Conservation (phyloP, 2,329 filamentous ascomycete genomes). For the Colletotrichum sp. region DNA sequence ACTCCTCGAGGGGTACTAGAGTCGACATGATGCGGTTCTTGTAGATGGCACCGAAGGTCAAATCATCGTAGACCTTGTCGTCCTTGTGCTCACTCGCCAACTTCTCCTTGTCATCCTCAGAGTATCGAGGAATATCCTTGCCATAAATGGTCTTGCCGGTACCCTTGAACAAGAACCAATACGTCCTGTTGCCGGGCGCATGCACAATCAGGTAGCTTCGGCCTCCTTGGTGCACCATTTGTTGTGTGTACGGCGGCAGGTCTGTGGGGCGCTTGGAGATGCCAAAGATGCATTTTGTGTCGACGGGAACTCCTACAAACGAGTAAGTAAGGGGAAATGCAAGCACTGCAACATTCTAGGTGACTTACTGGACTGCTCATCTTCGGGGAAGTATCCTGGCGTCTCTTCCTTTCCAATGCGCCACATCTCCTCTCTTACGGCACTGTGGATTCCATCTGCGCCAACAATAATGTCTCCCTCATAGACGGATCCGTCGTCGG, state of each 20-base stretch:
- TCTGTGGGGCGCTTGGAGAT: slow-evolving; percentile 31
- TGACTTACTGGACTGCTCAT: slow-evolving; percentile 18
- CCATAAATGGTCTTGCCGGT: slow-evolving; percentile 29
- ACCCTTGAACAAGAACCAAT: slow-evolving; percentile 41
- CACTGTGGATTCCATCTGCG: slow-evolving; percentile 46
- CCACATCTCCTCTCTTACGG: slow-evolving; percentile 34
- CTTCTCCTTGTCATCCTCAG: slow-evolving; percentile 32
- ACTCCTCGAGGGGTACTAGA: slow-evolving; percentile 32
- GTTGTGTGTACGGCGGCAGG: neutral
- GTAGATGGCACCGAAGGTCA: slow-evolving; percentile 35
- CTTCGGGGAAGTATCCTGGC: slow-evolving; percentile 26
- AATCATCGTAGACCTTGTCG: slow-evolving; percentile 25
- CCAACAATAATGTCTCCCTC: slow-evolving; percentile 41
- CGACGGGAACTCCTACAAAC: neutral
- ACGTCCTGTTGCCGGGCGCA: slow-evolving; percentile 33
- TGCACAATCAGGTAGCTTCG: slow-evolving; percentile 32
- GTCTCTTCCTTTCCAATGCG: slow-evolving; percentile 24
- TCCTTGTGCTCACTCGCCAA: slow-evolving; percentile 28
- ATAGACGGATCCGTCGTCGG: slow-evolving; percentile 31
- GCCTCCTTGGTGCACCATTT: slow-evolving; percentile 20
- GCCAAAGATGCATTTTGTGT: slow-evolving; percentile 40
- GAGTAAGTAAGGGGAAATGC: no score
- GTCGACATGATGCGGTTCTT: slow-evolving; percentile 30
- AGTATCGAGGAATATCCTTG: slow-evolving; percentile 37
- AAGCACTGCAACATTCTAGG: no score